Evolutionary conservation across 768 basidiomycete genomes (phyloP).

Genomic region (Amanita fuliginea): DNA sequence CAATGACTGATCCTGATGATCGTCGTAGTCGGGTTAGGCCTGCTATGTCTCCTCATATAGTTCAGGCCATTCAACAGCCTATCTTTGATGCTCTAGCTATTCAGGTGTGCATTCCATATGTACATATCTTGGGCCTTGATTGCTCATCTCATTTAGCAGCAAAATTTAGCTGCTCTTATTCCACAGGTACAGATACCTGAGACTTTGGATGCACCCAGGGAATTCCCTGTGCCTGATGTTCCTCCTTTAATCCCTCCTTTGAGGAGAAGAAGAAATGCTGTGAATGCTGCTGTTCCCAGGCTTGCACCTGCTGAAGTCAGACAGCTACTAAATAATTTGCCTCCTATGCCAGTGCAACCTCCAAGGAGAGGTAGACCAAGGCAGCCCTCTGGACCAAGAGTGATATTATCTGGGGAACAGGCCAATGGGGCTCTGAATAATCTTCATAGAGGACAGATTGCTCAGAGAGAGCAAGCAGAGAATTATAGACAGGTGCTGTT

Average conservation of each 20-base stretch:
- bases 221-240: neutral
- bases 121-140: no score
- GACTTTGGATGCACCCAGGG: neutral
- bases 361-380: neutral
- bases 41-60: neutral
- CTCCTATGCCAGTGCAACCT: neutral
- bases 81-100: no score
- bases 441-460: neutral
- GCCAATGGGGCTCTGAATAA: neutral
- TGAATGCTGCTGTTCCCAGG: neutral
- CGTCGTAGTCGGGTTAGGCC: neutral
- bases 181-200: neutral
- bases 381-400: neutral
- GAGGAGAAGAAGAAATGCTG: neutral
- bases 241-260: neutral
- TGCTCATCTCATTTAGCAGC: no score
- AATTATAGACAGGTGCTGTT: neutral
- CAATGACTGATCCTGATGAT: conserved; percentile 1
- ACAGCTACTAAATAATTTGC: neutral
- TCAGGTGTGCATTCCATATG: no score
- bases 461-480: neutral
- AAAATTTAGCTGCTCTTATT: neutral
- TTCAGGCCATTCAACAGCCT: neutral
- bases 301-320: neutral
- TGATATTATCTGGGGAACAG: neutral